These are phyloP conservation scores for Eruca vesicaria DNA, from an alignment of 441 rosid genomes.

Conservation along the genomic window DNA sequence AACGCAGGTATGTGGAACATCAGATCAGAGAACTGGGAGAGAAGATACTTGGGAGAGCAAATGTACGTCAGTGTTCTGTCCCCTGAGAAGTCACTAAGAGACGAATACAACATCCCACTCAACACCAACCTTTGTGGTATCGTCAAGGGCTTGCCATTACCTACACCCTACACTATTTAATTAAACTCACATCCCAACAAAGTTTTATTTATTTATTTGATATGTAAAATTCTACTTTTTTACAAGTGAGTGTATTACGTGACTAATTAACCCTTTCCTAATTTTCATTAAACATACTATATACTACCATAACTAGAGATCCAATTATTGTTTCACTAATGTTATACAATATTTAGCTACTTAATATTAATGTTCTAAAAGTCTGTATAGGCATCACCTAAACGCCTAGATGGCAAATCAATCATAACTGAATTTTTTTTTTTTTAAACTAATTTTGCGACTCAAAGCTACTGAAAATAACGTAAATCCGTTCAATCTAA, in stretches of 20 bases:
- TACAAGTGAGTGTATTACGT: slow-evolving; percentile 29
- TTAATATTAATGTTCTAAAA: background rate
- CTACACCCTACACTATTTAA: slow-evolving; percentile 51
- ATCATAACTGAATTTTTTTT: too few relatives aligned
- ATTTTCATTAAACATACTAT: slow-evolving; percentile 14
- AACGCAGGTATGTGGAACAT: slow-evolving; percentile 90
- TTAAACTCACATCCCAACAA: slow-evolving; percentile 30
- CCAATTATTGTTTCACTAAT: background rate
- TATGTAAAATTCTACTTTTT: slow-evolving; percentile 22
- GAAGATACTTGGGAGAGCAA: slow-evolving; percentile 68
- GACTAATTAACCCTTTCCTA: slow-evolving; percentile 38
- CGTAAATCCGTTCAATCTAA: too few relatives aligned
- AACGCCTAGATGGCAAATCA: too few relatives aligned
- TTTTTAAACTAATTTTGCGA: too few relatives aligned
- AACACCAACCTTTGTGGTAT: slow-evolving; percentile 54
- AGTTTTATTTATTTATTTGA: slow-evolving; percentile 22
- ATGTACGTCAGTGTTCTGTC: slow-evolving; percentile 59
- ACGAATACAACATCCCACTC: slow-evolving; percentile 71
- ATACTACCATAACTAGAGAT: background rate
- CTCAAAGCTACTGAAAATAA: too few relatives aligned
- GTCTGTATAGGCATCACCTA: too few relatives aligned
- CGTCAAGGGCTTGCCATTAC: slow-evolving; percentile 55
- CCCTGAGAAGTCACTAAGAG: slow-evolving; percentile 63
- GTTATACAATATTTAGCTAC: background rate
- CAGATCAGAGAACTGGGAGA: slow-evolving; percentile 65